A percentile compares a stretch with the other conserved stretches of the same genome.
Conservation (phyloP, 2,329 filamentous ascomycete species). For the Claviceps africana region DNA sequence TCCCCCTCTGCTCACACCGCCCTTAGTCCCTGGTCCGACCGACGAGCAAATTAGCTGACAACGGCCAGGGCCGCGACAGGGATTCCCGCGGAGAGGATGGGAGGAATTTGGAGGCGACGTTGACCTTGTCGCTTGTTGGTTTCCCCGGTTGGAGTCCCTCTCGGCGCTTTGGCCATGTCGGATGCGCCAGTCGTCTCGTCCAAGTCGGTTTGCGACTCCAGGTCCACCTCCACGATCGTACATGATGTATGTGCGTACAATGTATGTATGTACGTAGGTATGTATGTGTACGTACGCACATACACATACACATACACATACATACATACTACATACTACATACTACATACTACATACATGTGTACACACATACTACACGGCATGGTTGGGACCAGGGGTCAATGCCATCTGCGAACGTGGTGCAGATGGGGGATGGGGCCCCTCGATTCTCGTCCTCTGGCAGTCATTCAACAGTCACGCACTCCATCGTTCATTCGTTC, state of each 20-base stretch:
- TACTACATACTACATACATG: too few relatives aligned
- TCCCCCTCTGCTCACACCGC: conserved; percentile 5
- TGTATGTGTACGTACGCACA: too few relatives aligned
- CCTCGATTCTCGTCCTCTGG: not conserved
- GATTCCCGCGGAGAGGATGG: not conserved
- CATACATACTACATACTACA: too few relatives aligned
- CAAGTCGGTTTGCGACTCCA: not conserved
- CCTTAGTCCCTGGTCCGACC: conserved; percentile 1
- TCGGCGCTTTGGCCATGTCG: not conserved
- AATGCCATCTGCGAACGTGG: not conserved
- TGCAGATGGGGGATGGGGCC: not conserved
- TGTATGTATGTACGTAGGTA: too few relatives aligned
- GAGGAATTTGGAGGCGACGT: not conserved
- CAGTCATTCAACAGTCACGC: not conserved
- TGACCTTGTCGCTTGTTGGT: not conserved
- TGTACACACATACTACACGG: too few relatives aligned
- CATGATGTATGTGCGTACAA: too few relatives aligned
- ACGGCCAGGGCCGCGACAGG: conserved; percentile 3
- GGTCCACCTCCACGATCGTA: conserved; percentile 2
- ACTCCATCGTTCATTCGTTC: not conserved
- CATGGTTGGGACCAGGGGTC: not conserved
- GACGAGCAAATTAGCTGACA: not conserved
- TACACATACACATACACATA: too few relatives aligned
- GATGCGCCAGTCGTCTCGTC: not conserved
- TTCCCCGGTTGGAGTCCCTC: not conserved